Conservation (phyloP, 805 yeast species). For the Saccharomyces kudriavzevii region DNA sequence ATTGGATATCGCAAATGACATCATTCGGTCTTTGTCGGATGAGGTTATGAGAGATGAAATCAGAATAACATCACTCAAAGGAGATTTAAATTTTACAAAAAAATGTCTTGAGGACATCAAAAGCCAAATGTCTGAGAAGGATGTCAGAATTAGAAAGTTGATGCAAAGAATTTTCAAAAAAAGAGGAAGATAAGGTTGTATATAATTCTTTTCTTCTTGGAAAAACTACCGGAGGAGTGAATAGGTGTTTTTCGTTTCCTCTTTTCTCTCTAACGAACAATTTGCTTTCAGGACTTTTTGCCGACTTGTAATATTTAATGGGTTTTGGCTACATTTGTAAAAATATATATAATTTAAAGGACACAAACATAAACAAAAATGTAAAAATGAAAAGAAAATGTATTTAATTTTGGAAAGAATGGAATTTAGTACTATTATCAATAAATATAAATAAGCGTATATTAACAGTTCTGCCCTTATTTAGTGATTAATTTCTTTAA, state of each 20-base stretch:
- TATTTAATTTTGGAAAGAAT: not conserved
- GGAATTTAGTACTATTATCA: not conserved
- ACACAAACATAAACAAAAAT: not conserved
- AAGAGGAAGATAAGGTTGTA: not conserved
- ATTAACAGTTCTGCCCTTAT: not conserved
- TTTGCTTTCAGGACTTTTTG: not conserved
- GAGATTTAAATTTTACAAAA: not conserved
- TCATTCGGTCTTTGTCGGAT: slow-evolving; percentile 10
- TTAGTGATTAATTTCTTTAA: slow-evolving; percentile 14
- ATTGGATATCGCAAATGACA: slow-evolving; percentile 7
- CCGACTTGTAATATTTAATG: not conserved
- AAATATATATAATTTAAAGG: not conserved
- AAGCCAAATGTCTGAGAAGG: not conserved
- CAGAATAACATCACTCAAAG: slow-evolving; percentile 15
- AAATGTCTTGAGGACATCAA: not conserved
- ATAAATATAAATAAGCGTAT: not conserved
- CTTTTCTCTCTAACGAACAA: not conserved
- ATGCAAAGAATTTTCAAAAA: not conserved
- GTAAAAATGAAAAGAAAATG: not conserved
- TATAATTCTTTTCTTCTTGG: not conserved
- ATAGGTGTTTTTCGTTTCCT: not conserved
- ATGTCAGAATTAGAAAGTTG: not conserved
- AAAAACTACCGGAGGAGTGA: not conserved
- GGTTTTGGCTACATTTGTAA: not conserved
- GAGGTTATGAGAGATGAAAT: slow-evolving; percentile 16